phyloP scores from a whole-genome alignment of 2,329 filamentous ascomycete species.

The Aspergillus thermomutatus region DNA sequence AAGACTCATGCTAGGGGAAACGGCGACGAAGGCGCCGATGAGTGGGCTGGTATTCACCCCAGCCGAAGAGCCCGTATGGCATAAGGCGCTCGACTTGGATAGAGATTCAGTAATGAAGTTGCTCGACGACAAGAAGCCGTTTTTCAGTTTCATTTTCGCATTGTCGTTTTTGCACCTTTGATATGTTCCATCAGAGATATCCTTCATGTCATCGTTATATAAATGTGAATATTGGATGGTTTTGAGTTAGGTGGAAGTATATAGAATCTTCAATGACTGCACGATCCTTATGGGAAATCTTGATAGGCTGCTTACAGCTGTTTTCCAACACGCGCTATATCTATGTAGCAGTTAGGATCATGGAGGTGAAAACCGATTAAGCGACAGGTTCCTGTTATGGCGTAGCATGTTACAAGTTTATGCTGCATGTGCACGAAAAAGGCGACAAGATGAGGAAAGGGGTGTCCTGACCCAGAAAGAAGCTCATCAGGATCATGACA shows the following conservation, averaged over 20 bases:
- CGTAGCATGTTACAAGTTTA: conserved; percentile 26
- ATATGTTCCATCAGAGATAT: conserved; percentile 13
- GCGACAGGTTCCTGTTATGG: conserved; percentile 20
- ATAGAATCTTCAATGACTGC: neutral
- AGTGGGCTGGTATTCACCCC: conserved; percentile 41
- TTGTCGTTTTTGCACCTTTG: neutral
- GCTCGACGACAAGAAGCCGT: neutral
- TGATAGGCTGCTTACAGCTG: neutral
- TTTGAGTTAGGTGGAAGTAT: conserved; percentile 6
- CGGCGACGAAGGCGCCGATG: conserved; percentile 20
- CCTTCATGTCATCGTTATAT: conserved; percentile 13
- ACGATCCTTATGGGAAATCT: neutral
- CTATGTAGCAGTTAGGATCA: neutral
- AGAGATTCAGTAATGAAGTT: neutral
- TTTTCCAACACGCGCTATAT: neutral
- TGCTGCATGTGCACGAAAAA: conserved; percentile 18
- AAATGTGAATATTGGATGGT: conserved; percentile 8
- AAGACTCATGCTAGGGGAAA: conserved; percentile 17
- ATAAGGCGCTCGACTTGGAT: conserved; percentile 5
- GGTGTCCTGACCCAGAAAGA: conserved; percentile 11
- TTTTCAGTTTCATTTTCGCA: neutral
- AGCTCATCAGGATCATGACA: conserved; percentile 19
- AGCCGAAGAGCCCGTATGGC: conserved; percentile 41
- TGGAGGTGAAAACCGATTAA: conserved; percentile 2
- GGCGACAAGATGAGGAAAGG: conserved; percentile 8